A percentile compares a stretch with the other conserved stretches of the same genome.
phyloP scores from a whole-genome alignment of 2,329 filamentous ascomycete genomes.

The Aspergillus sergii region DNA sequence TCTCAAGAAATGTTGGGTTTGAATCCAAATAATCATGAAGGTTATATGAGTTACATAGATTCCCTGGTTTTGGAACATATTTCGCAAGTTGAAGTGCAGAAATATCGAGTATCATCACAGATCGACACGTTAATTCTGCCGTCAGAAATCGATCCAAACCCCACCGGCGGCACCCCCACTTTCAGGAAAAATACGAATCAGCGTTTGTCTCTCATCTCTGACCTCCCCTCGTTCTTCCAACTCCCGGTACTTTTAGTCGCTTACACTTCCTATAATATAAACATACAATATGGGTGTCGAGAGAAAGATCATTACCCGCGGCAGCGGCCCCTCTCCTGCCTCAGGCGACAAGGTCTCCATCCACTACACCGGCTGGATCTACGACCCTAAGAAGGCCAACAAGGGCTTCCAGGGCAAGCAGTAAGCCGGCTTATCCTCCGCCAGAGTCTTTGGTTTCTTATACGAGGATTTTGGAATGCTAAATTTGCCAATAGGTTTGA shows the following conservation, averaged over 20 bases:
- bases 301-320: not conserved
- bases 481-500: not conserved
- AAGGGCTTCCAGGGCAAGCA: not conserved
- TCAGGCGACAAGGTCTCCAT: not conserved
- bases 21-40: accelerated
- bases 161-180: not conserved
- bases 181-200: not conserved
- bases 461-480: not conserved
- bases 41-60: no score
- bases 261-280: not conserved
- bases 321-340: not conserved
- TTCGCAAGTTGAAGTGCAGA: no score
- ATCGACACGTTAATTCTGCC: no score
- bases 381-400: not conserved
- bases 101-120: no score
- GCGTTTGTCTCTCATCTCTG: not conserved
- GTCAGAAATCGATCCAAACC: no score
- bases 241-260: not conserved
- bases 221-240: not conserved
- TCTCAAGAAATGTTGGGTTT: no score
- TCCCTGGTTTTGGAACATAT: no score
- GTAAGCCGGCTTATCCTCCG: not conserved
- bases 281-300: not conserved
- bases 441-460: not conserved
- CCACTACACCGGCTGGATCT: not conserved